phyloP scores from a whole-genome alignment of 2,329 filamentous ascomycete species.

The Botrytis squamosa region DNA sequence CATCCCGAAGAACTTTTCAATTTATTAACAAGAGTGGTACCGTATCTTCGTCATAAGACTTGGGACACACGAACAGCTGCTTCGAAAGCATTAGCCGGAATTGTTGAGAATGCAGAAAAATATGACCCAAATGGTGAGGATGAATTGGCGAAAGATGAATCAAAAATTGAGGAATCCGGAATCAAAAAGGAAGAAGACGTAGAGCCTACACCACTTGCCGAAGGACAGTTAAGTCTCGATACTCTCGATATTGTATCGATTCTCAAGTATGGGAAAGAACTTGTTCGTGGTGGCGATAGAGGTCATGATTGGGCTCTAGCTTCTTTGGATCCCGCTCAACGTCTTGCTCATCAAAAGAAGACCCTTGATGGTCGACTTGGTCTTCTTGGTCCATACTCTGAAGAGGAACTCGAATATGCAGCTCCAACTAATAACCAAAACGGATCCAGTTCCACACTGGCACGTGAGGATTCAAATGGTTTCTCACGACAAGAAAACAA shows the following conservation, averaged over 20 bases:
- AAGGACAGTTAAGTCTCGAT: constrained; percentile 67
- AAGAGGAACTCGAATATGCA: constrained; percentile 76
- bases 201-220: constrained; percentile 44
- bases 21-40: constrained; percentile 87
- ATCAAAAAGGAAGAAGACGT: constrained; percentile 62
- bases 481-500: constrained; percentile 41
- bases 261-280: constrained; percentile 76
- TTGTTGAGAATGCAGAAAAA: constrained; percentile 80
- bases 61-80: constrained; percentile 96
- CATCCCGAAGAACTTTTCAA: constrained; percentile 98
- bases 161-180: constrained; percentile 43
- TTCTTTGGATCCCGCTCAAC: constrained; percentile 74
- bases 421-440: constrained; percentile 40
- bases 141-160: constrained; percentile 48
- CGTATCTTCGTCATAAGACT: constrained; percentile 89
- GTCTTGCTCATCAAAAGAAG: constrained; percentile 86
- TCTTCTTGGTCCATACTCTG: constrained; percentile 77
- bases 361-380: constrained; percentile 79
- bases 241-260: constrained; percentile 76
- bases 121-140: constrained; percentile 88
- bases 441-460: constrained; percentile 28
- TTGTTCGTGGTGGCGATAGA: constrained; percentile 77
- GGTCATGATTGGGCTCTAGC: constrained; percentile 83
- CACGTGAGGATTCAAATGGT: constrained; percentile 38
- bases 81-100: constrained; percentile 90